Percentiles rank a stretch among this genome's conserved stretches.
phyloP scores from a whole-genome alignment of 2,329 filamentous ascomycete species.

The Aspergillus quadrilineatus region DNA sequence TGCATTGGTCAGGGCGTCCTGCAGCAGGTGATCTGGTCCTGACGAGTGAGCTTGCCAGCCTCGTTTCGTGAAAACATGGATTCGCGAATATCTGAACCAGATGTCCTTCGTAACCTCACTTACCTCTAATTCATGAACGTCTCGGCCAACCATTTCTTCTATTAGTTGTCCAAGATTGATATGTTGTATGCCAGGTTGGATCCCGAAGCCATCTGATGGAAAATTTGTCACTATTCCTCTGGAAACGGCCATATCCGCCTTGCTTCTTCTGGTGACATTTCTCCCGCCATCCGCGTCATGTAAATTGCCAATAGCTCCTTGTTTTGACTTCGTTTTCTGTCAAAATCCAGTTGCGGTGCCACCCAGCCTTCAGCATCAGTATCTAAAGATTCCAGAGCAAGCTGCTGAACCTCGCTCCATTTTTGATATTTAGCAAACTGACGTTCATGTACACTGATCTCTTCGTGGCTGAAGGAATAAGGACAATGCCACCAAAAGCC shows the following conservation, averaged over 20 bases:
- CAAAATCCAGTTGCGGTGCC: constrained; percentile 31
- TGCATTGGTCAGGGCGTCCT: no score
- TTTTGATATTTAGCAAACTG: constrained; percentile 33
- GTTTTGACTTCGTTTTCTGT: no score
- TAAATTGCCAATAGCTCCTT: constrained; percentile 21
- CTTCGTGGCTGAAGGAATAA: constrained; percentile 28
- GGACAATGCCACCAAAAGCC: constrained; percentile 29
- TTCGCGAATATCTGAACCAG: no score
- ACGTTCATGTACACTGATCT: constrained; percentile 28
- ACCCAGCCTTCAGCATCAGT: constrained; percentile 41
- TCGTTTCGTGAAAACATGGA: no score
- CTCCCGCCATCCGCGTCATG: constrained; percentile 18
- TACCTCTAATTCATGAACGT: no score
- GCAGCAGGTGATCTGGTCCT: no score
- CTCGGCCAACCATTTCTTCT: no score
- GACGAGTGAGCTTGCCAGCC: no score
- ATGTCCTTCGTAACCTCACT: no score
- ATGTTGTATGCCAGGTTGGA: no score
- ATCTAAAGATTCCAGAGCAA: constrained; percentile 29
- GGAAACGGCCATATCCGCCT: constrained; percentile 24
- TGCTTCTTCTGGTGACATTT: constrained; percentile 21
- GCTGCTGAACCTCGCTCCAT: constrained; percentile 26
- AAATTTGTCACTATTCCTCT: background rate
- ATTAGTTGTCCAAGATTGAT: no score
- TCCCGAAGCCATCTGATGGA: no score